Evolutionary conservation across 805 yeast species (phyloP), one percentile per base, ranked within the genome.

Genomic region (Kurtzmaniella cleridarum): DNA sequence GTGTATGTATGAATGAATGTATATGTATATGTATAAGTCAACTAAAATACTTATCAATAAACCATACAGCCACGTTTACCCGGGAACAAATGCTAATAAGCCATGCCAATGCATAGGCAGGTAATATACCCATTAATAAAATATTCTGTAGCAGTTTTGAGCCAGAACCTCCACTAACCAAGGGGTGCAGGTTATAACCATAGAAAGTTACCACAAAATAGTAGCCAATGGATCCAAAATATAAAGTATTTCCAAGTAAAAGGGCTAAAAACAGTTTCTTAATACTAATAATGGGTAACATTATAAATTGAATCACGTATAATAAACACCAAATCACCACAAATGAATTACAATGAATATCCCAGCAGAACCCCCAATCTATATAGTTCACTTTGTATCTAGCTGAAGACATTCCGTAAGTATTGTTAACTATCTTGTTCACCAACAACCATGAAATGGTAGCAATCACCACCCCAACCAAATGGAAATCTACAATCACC

Each of bases 351-450:
- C 96, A 87, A 62, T 90, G 97, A 20, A 89, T 81, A 53, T 89
- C 97, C 56, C 90, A 90, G 64, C 96, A 88, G 57, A 87, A 89
- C 1, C 91, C 89, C 96, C 96, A 90, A 56, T 90, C 96, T 39
- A 87, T 64, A 48, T 54, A 69, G 55, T 51, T 68, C 32, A 55
- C 51, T 42, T 55, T 62, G 39, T 54, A 55, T 32, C 45, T 46
- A n/a, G 36, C 44, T 11, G 36, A 23, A 15, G 30, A 30, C 48
- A 51, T 43, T 48, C 48, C 67, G 42, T 47, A 52, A 3, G 53
- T 30, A 29, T 51, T 66, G 46, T 74, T 76, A 47, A 86, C 71
- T 40, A 86, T 71, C 47, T 72, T 73, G 53, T 84, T 84, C 24
- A 88, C 79, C 29, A 85, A 51, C 12, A 78, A 46, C 95, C 95